Conservation (phyloP, 768 basidiomycete genomes). For the Suillus subalutaceus region DNA sequence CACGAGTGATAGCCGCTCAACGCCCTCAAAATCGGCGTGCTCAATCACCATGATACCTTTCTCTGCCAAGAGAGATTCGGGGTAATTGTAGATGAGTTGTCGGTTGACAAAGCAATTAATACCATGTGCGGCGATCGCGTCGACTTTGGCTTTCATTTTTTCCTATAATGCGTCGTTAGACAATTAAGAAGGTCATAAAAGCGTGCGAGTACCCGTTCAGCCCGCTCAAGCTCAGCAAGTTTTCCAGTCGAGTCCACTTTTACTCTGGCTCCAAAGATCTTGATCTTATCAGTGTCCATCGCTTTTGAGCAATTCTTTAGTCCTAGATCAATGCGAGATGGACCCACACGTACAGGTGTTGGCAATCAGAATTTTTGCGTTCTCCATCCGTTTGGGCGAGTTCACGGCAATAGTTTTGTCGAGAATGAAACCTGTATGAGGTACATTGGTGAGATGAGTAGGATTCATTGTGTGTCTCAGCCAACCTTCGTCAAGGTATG, state of each 20-base stretch:
- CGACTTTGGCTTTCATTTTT: conserved; percentile 99
- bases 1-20: conserved; percentile 92
- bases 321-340: not conserved
- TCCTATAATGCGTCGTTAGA: conserved; percentile 53
- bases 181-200: conserved; percentile 1
- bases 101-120: conserved; percentile 98
- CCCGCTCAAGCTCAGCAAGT: conserved; percentile 97
- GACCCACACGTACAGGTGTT: conserved; percentile 78
- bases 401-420: conserved; percentile 95
- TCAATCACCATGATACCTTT: conserved; percentile 96
- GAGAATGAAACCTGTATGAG: conserved; percentile 83
- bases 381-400: conserved; percentile 93
- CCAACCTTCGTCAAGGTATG: conserved; percentile 94
- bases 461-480: not conserved
- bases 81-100: conserved; percentile 99
- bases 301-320: conserved; percentile 47
- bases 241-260: conserved; percentile 97
- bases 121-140: conserved; percentile 90
- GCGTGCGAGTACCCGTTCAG: conserved; percentile 67
- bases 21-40: conserved; percentile 98
- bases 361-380: conserved; percentile 94
- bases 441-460: not conserved
- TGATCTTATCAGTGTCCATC: conserved; percentile 99
- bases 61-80: conserved; percentile 93
- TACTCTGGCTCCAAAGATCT: conserved; percentile 95